A percentile compares a stretch with the other conserved stretches of the same genome.
Evolutionary conservation across 2,329 filamentous ascomycete species (phyloP).

Genomic region (Monosporascus sp.): DNA sequence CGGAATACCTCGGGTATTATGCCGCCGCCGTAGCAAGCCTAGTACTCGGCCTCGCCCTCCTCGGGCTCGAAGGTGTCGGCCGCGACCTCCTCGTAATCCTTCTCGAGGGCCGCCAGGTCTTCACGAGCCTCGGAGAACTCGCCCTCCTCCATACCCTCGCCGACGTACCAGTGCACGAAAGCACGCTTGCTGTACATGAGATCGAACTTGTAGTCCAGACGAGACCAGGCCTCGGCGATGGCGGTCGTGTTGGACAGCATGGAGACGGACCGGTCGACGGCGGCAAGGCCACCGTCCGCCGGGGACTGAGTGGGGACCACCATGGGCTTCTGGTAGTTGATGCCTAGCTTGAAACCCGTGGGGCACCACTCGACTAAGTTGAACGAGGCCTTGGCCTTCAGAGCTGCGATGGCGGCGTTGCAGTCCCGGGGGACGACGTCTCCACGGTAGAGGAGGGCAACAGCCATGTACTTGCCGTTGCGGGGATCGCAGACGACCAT

Average conservation of each 20-base stretch:
- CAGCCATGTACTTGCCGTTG: slow-evolving; percentile 73
- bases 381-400: slow-evolving; percentile 68
- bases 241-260: slow-evolving; percentile 74
- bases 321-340: slow-evolving; percentile 67
- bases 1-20: slow-evolving; percentile 18
- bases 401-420: slow-evolving; percentile 57
- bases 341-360: slow-evolving; percentile 70
- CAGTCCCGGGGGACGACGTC: slow-evolving; percentile 67
- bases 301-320: slow-evolving; percentile 48
- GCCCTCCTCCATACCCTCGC: slow-evolving; percentile 88
- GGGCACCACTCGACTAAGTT: slow-evolving; percentile 73
- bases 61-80: slow-evolving; percentile 62
- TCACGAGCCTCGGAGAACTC: slow-evolving; percentile 85
- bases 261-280: slow-evolving; percentile 58
- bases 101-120: slow-evolving; percentile 78
- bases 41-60: slow-evolving; percentile 74
- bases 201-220: slow-evolving; percentile 69
- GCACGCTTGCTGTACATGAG: slow-evolving; percentile 76
- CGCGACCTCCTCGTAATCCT: slow-evolving; percentile 82
- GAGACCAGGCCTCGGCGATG: slow-evolving; percentile 68
- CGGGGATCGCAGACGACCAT: slow-evolving; percentile 71
- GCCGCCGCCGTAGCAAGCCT: slow-evolving; percentile 32
- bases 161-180: slow-evolving; percentile 76
- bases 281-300: slow-evolving; percentile 53
- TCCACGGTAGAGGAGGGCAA: slow-evolving; percentile 66